phyloP scores from a whole-genome alignment of 2,329 filamentous ascomycete genomes.

The Botrytis tulipae region DNA sequence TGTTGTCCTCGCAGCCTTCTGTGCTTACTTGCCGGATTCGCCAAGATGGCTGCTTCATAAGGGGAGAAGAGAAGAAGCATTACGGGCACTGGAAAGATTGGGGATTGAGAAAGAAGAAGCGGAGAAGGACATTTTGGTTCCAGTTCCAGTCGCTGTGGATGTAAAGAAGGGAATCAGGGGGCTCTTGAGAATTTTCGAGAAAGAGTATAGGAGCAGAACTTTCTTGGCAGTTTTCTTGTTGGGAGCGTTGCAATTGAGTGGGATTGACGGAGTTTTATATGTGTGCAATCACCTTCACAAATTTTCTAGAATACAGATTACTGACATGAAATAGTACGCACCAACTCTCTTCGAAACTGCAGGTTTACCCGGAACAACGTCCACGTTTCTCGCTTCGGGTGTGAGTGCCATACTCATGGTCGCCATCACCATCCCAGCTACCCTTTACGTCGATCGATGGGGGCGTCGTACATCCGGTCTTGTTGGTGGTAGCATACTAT shows the following conservation, averaged over 20 bases:
- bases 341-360: neutral
- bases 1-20: conserved; percentile 41
- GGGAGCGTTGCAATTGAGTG: conserved; percentile 55
- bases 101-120: conserved; percentile 24
- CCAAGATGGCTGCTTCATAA: conserved; percentile 55
- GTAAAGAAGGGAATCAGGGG: neutral
- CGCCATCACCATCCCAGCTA: neutral
- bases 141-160: neutral
- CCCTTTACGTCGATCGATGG: neutral
- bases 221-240: conserved; percentile 54
- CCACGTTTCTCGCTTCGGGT: neutral
- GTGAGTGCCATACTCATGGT: neutral
- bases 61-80: conserved; percentile 48
- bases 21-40: conserved; percentile 49
- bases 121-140: conserved; percentile 23
- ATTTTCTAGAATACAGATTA: neutral
- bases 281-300: conserved; percentile 40
- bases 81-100: conserved; percentile 37
- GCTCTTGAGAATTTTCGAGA: conserved; percentile 31
- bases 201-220: conserved; percentile 47
- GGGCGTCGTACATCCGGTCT: neutral
- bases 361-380: neutral
- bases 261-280: conserved; percentile 60
- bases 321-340: neutral
- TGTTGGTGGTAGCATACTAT: neutral